Base-by-base conservation (phyloP, 345 rosid genomes). In the Abelmoschus esculentus region DNA sequence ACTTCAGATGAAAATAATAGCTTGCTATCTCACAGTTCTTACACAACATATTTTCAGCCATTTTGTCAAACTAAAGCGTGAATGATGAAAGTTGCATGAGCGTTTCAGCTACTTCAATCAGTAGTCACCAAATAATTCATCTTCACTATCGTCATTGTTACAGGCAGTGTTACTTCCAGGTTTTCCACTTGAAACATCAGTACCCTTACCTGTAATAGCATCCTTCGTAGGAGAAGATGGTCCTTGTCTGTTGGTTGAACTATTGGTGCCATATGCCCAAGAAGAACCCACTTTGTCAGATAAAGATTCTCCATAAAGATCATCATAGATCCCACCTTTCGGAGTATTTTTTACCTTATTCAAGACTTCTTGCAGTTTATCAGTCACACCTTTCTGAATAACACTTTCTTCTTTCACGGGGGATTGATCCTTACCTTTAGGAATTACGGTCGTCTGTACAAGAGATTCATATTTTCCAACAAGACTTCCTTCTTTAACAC, bases 381-480 rank as follows among this genome's bases (percentile, higher is more conserved):
- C 87, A 3, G 93, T 88, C 55, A 93, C 90, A 59, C 87, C 90
- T 67, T 74, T 70, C 73, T 73, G 86, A 17, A 73, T 70, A 76
- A 65, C 76, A 72, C 52, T 82, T 54, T 78, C 81, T 75, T 88
- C 92, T 67, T 78, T 85, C 15, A 42, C 54, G 5, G 79, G 53
- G 10, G 50, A 64, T 10, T 76, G 81, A 64, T 83, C 88, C 80
- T 82, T 85, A 56, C 96, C 91, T 81, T 86, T 95, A 34, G 96
- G 96, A 74, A 91, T 89, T 66, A 90, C 77, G 12, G 83, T 85
- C 19, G 82, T 83, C 67, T 86, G 95, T 64, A 91, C 90, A 61
- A 91, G 89, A 38, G 96, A 91, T 75, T 88, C 96, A 44, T 93
- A 91, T 78, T 91, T 91, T 63, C 98, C 97, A 64, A 91, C 92